Conservation (phyloP, 2,329 filamentous ascomycete species). For the Apiospora malaysiana region DNA sequence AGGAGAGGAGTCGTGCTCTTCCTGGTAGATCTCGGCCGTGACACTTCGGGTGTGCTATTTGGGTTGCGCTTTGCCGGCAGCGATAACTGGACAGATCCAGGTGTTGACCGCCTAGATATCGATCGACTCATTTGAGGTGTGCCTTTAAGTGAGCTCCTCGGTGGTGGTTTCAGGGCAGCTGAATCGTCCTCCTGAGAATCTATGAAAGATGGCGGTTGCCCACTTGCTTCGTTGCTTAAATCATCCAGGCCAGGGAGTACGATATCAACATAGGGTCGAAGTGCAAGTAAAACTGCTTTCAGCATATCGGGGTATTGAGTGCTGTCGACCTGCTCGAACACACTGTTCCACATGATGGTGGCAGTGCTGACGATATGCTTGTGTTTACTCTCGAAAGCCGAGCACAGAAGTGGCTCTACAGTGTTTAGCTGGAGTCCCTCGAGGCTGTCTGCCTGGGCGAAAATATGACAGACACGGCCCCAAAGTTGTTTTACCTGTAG, state of each 20-base stretch:
- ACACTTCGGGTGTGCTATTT: constrained; percentile 34
- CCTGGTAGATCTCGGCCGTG: constrained; percentile 38
- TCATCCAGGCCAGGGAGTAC: constrained; percentile 51
- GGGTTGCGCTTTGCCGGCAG: constrained; percentile 35
- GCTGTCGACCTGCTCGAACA: constrained; percentile 65
- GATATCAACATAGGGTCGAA: constrained; percentile 60
- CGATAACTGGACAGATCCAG: constrained; percentile 40
- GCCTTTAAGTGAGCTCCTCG: constrained; percentile 24
- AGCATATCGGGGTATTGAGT: constrained; percentile 71
- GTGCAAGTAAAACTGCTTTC: constrained; percentile 63
- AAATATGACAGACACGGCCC: constrained; percentile 51
- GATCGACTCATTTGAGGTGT: constrained; percentile 25
- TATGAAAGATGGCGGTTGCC: constrained; percentile 48
- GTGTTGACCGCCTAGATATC: constrained; percentile 39
- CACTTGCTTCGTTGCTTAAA: constrained; percentile 45
- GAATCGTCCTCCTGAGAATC: constrained; percentile 60
- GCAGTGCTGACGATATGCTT: constrained; percentile 57
- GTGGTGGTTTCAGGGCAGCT: constrained; percentile 36
- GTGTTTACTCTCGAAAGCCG: constrained; percentile 65
- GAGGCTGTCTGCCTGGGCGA: constrained; percentile 43
- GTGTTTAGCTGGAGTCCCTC: constrained; percentile 53
- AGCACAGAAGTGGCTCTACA: constrained; percentile 61
- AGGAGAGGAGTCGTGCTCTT: constrained; percentile 58
- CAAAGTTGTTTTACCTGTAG: constrained; percentile 55
- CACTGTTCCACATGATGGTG: constrained; percentile 68